Evolutionary conservation across 345 rosid genomes (phyloP).

Genomic region (Syzygium oleosum): DNA sequence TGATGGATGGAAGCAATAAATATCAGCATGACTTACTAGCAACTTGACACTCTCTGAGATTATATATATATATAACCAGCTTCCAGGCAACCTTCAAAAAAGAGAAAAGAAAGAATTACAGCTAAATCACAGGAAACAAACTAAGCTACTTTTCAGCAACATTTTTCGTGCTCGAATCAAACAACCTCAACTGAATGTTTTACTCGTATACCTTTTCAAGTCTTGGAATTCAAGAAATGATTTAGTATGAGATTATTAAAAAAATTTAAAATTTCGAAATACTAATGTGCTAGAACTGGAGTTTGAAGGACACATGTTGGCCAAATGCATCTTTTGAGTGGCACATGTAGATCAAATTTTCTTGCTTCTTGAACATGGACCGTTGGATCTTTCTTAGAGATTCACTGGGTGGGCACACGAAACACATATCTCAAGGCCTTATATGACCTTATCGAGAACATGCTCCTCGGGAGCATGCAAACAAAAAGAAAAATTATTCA

Average conservation of each 20-base stretch:
- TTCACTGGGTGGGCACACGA: neutral
- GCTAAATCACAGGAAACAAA: neutral
- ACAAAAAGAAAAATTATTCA: neutral
- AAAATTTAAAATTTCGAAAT: constrained; percentile 4
- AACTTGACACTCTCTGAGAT: neutral
- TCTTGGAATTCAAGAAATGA: neutral
- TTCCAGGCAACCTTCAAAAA: neutral
- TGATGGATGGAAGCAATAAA: neutral
- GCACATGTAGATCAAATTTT: neutral
- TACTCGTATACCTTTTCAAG: neutral
- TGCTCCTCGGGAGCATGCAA: neutral
- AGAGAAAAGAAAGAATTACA: neutral
- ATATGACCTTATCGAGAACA: neutral
- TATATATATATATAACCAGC: neutral
- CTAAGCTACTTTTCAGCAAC: neutral
- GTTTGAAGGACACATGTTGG: constrained; percentile 3
- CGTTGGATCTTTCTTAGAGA: neutral
- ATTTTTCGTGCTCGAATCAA: neutral
- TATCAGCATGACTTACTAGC: neutral
- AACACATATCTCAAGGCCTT: neutral
- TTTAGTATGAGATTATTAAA: neutral
- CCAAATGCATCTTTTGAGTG: neutral
- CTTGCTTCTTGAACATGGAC: neutral
- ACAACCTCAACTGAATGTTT: neutral
- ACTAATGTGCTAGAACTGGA: constrained; percentile 10